Percentiles rank a stretch among this genome's conserved stretches.
Evolutionary conservation across 2,329 filamentous ascomycete genomes (phyloP).

Genomic region (Cladophialophora bantiana): DNA sequence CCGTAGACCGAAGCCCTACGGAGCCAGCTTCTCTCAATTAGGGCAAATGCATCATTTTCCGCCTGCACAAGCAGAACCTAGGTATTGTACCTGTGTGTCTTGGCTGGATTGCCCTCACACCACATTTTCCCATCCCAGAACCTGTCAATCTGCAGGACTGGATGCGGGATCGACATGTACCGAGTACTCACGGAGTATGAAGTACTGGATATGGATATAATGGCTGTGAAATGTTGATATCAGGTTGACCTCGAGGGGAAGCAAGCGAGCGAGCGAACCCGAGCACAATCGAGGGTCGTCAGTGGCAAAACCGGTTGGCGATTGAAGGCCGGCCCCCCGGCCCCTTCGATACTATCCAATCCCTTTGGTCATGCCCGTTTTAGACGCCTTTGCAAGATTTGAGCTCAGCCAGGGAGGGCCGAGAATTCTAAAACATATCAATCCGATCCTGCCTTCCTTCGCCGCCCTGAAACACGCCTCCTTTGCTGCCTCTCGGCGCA

Average conservation of each 20-base stretch:
- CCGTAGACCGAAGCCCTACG: conserved; percentile 12
- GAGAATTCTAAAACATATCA: conserved; percentile 11
- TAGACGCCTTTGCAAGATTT: conserved; percentile 11
- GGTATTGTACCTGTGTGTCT: not conserved
- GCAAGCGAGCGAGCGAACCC: not conserved
- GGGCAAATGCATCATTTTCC: conserved; percentile 2
- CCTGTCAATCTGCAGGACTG: conserved; percentile 7
- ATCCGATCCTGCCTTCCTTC: conserved; percentile 4
- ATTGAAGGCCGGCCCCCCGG: conserved; percentile 5
- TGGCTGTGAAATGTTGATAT: conserved; percentile 28
- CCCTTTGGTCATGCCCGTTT: not conserved
- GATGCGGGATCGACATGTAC: not conserved
- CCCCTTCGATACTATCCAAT: conserved; percentile 13
- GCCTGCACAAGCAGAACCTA: not conserved
- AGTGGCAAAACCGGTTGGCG: conserved; percentile 19
- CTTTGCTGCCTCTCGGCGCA: not conserved
- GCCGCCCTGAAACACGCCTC: conserved; percentile 5
- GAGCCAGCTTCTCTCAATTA: not conserved
- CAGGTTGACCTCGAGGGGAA: conserved; percentile 14
- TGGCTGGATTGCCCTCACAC: not conserved
- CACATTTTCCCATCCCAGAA: not conserved
- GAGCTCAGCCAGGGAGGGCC: not conserved
- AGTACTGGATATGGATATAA: conserved; percentile 19
- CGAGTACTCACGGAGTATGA: not conserved
- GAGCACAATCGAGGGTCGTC: conserved; percentile 10